phyloP scores from a whole-genome alignment of 495 filamentous ascomycete species.

The Neurospora sp. region DNA sequence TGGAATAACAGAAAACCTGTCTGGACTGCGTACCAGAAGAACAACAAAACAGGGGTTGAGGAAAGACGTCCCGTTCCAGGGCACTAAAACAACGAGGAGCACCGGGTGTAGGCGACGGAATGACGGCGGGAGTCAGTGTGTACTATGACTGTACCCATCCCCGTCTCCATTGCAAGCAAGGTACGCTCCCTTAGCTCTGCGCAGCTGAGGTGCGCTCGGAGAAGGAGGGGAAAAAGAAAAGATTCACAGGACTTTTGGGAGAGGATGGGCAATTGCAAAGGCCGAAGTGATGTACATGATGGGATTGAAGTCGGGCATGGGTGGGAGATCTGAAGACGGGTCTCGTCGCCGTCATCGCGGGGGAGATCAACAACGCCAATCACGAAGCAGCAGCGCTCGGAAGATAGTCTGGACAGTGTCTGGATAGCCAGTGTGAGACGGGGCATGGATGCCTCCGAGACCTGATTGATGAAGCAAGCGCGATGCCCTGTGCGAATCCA shows the following conservation, averaged over 20 bases:
- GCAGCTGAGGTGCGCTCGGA: not conserved
- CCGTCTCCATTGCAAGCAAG: not conserved
- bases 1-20: slow-evolving; percentile 2
- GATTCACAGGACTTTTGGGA: not conserved
- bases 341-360: not conserved
- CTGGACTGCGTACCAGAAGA: not conserved
- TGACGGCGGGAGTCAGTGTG: not conserved
- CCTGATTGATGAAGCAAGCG: not conserved
- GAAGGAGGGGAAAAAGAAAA: not conserved
- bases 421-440: not conserved
- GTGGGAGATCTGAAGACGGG: not conserved
- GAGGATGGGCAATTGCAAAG: not conserved
- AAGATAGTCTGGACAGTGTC: not conserved
- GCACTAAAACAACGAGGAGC: not conserved
- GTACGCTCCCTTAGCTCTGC: not conserved
- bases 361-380: not conserved
- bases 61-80: slow-evolving; percentile 1
- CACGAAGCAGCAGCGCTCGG: not conserved
- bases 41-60: not conserved
- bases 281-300: not conserved
- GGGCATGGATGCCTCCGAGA: not conserved
- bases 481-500: not conserved
- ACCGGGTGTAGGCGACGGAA: not conserved
- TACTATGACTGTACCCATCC: not conserved
- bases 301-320: not conserved